Evolutionary conservation across 306 rosid species (phyloP), one percentile per base, ranked within the genome.

Genomic region (Quercus engelmannii): DNA sequence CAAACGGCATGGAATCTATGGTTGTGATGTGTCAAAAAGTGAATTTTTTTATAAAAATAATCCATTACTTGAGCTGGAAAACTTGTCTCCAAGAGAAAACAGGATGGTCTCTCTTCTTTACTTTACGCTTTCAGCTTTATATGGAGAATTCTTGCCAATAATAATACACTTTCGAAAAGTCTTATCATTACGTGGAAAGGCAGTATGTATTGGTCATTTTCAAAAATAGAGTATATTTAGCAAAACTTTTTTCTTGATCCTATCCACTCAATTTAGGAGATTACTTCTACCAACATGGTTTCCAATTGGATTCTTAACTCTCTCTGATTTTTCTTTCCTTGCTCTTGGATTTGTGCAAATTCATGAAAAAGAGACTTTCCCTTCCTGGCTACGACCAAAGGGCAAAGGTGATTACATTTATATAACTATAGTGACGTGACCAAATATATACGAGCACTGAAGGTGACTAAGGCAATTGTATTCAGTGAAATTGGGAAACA

Each of bases 111-210:
- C 81, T 18, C 25, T 70, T 82, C 77, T 82, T 82, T 79, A 68
- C 74, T 55, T 82, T 82, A 69, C 67, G 31, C 84, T 61, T 76
- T 46, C 75, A 77, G 76, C 80, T 79, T 73, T 38, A 58, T 55
- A 79, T 55, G 73, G 64, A 43, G 7, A 38, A 77, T 82, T 82
- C 82, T 71, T 75, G 61, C 74, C 76, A 77, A 75, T 68, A 81
- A 78, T 87, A 73, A 82, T 38, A 82, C 81, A 72, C 82, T 70
- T 80, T 76, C 17, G 76, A 78, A 85, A 88, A 76, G 91, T 83
- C 86, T 31, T 77, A 83, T 81, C 86, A 85, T 76, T 76, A 79
- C 79, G 79, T 81, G 86, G 83, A 83, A 76, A 85, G 79, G 83
- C 61, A 74, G 20, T 28, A 73, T 25, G 20, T 74, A 43, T 23